phyloP scores from a whole-genome alignment of 306 rosid species.

The Acmispon strigosus region DNA sequence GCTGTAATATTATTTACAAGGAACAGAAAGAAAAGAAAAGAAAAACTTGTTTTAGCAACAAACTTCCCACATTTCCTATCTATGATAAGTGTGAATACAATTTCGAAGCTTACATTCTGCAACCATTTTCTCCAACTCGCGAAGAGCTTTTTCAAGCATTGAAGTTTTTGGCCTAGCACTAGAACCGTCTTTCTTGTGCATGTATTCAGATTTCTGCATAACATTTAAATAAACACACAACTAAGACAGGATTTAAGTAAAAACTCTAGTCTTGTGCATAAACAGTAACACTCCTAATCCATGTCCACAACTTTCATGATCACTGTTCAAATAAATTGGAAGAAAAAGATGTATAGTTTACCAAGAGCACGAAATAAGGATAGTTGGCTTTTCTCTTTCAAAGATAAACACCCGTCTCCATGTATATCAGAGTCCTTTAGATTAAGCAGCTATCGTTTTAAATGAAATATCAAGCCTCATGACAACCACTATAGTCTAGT shows the following conservation, averaged over 20 bases:
- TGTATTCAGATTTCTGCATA: slow-evolving; percentile 61
- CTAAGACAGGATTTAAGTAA: slow-evolving; percentile 6
- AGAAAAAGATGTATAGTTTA: background rate
- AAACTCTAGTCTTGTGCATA: slow-evolving; percentile 1
- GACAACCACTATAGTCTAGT: background rate
- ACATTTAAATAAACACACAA: slow-evolving; percentile 19
- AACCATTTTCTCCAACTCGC: slow-evolving; percentile 92
- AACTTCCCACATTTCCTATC: slow-evolving; percentile 12
- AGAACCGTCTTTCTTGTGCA: slow-evolving; percentile 77
- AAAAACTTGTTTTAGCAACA: slow-evolving; percentile 14
- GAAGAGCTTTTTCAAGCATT: slow-evolving; percentile 83
- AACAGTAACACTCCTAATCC: slow-evolving; percentile 2
- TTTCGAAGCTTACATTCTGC: slow-evolving; percentile 72
- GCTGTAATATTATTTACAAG: slow-evolving; percentile 45
- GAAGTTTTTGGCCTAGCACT: slow-evolving; percentile 73
- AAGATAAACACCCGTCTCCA: background rate
- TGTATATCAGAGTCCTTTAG: background rate
- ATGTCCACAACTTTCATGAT: slow-evolving; percentile 15
- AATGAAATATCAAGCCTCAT: background rate
- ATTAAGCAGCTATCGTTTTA: background rate
- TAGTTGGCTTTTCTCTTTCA: background rate
- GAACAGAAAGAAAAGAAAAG: slow-evolving; percentile 8
- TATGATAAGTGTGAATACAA: slow-evolving; percentile 12
- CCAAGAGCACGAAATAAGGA: background rate
- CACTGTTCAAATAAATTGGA: slow-evolving; percentile 6